These are phyloP conservation scores for Microbotryum saponariae DNA, from an alignment of 1,284 basidiomycete genomes.

Conservation along the genomic window DNA sequence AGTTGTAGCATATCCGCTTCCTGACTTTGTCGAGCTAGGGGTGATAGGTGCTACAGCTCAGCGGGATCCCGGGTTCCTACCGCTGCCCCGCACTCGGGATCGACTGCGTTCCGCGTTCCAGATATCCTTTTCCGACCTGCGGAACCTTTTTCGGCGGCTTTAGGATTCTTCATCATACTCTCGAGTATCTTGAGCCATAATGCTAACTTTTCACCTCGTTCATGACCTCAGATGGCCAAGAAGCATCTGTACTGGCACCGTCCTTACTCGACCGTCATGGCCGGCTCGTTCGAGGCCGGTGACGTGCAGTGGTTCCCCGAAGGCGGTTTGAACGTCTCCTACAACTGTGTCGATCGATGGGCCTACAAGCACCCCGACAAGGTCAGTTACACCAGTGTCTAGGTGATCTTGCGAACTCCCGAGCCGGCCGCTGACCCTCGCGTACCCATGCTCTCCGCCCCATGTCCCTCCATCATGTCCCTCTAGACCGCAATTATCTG, in stretches of 20 bases:
- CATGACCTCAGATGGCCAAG: slow-evolving; percentile 56
- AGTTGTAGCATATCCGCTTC: too few species aligned
- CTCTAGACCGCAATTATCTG: slow-evolving; percentile 84
- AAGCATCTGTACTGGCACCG: slow-evolving; percentile 82
- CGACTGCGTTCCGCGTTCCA: too few species aligned
- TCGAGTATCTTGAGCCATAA: too few species aligned
- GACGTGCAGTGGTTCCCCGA: slow-evolving; percentile 83
- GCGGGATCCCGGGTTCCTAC: too few species aligned
- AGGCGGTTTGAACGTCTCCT: slow-evolving; percentile 57
- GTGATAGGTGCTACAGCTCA: too few species aligned
- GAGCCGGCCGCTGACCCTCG: neutral
- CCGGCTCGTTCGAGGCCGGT: slow-evolving; percentile 76
- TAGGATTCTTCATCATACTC: too few species aligned
- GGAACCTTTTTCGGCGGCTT: too few species aligned
- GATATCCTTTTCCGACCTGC: too few species aligned
- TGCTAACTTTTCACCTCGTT: neutral
- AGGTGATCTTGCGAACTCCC: neutral
- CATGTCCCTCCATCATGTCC: slow-evolving; percentile 29
- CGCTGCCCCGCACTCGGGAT: too few species aligned
- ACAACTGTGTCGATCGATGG: slow-evolving; percentile 97
- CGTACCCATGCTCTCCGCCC: neutral
- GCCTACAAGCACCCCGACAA: slow-evolving; percentile 85
- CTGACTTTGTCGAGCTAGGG: too few species aligned
- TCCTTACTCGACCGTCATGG: slow-evolving; percentile 79
- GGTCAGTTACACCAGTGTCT: slow-evolving; percentile 44